These are phyloP conservation scores for Chrysoporthe puriensis DNA, from an alignment of 2,329 filamentous ascomycete species.

Conservation along the genomic window DNA sequence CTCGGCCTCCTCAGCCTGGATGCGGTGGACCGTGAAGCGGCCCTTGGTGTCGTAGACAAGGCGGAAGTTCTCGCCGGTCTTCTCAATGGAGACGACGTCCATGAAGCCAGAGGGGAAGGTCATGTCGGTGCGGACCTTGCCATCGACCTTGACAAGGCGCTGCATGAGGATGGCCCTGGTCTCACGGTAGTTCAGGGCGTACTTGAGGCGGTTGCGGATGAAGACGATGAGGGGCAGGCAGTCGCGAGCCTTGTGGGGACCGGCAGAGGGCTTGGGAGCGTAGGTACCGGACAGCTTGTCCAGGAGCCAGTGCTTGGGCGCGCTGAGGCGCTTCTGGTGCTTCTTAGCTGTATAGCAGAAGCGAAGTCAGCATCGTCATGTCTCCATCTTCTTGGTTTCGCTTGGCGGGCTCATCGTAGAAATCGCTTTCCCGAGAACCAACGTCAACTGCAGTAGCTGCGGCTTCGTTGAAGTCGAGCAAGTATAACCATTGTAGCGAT, in stretches of 20 bases:
- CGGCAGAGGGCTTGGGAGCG: slow-evolving; percentile 71
- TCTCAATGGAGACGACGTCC: slow-evolving; percentile 99
- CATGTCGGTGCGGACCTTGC: slow-evolving; percentile 98
- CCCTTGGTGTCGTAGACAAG: slow-evolving; percentile 99
- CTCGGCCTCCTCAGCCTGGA: slow-evolving; percentile 97
- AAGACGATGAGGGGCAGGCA: slow-evolving; percentile 99
- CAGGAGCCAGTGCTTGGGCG: slow-evolving; percentile 99
- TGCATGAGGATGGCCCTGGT: slow-evolving; percentile 98
- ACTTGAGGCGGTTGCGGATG: slow-evolving; percentile 96
- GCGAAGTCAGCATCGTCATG: slow-evolving; percentile 18
- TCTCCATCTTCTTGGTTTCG: background rate
- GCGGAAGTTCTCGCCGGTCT: slow-evolving; percentile 99
- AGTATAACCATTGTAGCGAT: slow-evolving; percentile 2
- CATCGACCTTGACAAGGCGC: slow-evolving; percentile 99
- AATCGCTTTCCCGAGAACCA: background rate
- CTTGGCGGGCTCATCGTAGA: slow-evolving; percentile 1
- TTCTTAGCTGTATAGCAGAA: slow-evolving; percentile 64
- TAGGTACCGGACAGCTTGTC: slow-evolving; percentile 98
- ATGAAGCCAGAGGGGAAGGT: slow-evolving; percentile 99
- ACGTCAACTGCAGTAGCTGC: background rate
- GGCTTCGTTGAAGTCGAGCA: background rate
- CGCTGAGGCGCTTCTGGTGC: slow-evolving; percentile 99
- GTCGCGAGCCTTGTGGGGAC: slow-evolving; percentile 99
- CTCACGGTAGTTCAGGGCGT: slow-evolving; percentile 98
- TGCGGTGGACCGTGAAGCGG: slow-evolving; percentile 99